phyloP scores from a whole-genome alignment of 1,284 basidiomycete species.

The Pseudozyma flocculosa region DNA sequence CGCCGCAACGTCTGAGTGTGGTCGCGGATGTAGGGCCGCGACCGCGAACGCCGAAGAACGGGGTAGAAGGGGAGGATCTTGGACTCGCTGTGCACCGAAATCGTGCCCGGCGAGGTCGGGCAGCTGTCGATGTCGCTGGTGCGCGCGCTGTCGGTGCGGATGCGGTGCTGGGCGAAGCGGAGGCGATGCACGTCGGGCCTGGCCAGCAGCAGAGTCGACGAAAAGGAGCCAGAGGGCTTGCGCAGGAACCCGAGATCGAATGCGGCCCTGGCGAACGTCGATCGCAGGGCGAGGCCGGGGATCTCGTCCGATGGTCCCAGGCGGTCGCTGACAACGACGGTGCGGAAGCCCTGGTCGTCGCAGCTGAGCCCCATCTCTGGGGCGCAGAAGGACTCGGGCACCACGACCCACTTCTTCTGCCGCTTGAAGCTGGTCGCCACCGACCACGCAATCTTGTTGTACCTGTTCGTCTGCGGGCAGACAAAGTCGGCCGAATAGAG shows the following conservation, averaged over 20 bases:
- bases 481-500: conserved; percentile 34
- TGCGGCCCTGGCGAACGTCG: conserved; percentile 31
- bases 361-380: conserved; percentile 2
- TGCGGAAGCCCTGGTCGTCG: conserved; percentile 21
- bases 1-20: conserved; percentile 16
- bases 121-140: not conserved
- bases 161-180: not conserved
- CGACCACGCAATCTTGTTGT: conserved; percentile 33
- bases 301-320: conserved; percentile 2
- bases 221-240: conserved; percentile 14
- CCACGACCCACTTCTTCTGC: conserved; percentile 47
- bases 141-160: not conserved
- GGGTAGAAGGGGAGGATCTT: conserved; percentile 13
- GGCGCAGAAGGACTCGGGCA: conserved; percentile 17
- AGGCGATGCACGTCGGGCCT: conserved; percentile 34
- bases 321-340: conserved; percentile 38
- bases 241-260: conserved; percentile 43
- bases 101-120: not conserved
- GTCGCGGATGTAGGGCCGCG: conserved; percentile 27
- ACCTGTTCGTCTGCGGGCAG: conserved; percentile 18
- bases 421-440: conserved; percentile 33
- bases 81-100: not conserved
- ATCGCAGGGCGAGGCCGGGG: not conserved
- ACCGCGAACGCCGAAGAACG: conserved; percentile 20
- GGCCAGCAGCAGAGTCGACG: conserved; percentile 28